Conservation (phyloP, 108 stramenopile genomes). For the Nannochloropsis oceanica region DNA sequence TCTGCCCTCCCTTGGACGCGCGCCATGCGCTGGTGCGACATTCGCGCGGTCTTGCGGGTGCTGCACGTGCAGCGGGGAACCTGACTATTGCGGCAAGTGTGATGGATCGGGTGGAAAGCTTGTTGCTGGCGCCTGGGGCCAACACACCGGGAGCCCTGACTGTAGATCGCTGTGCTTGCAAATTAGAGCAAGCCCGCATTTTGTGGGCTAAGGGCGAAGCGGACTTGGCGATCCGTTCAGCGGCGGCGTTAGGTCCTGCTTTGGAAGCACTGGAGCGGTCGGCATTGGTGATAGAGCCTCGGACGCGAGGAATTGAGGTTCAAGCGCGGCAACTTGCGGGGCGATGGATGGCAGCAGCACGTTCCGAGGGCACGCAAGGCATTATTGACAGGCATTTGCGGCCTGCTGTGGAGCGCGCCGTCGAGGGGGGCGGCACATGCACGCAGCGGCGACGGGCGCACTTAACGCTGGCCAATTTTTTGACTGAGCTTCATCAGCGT, state of each 20-base stretch:
- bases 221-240: constrained; percentile 1
- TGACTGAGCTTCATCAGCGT: constrained; percentile 4
- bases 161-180: constrained; percentile 1
- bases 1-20: background rate
- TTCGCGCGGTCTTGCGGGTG: background rate
- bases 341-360: constrained; percentile 8
- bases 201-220: constrained; percentile 10
- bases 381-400: constrained; percentile 8
- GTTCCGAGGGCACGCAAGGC: constrained; percentile 13
- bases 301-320: background rate
- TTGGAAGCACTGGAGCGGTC: background rate
- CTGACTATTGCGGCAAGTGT: background rate
- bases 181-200: constrained; percentile 10
- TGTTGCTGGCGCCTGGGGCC: background rate
- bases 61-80: background rate
- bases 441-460: background rate
- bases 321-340: constrained; percentile 13
- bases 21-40: background rate
- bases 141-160: background rate
- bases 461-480: constrained; percentile 10
- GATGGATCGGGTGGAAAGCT: background rate
- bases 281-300: background rate
- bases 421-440: background rate
- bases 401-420: constrained; percentile 14
- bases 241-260: background rate